Evolutionary conservation across 2,329 filamentous ascomycete genomes (phyloP), one percentile per base, ranked within the genome.

Genomic region (Claviceps sorghi): DNA sequence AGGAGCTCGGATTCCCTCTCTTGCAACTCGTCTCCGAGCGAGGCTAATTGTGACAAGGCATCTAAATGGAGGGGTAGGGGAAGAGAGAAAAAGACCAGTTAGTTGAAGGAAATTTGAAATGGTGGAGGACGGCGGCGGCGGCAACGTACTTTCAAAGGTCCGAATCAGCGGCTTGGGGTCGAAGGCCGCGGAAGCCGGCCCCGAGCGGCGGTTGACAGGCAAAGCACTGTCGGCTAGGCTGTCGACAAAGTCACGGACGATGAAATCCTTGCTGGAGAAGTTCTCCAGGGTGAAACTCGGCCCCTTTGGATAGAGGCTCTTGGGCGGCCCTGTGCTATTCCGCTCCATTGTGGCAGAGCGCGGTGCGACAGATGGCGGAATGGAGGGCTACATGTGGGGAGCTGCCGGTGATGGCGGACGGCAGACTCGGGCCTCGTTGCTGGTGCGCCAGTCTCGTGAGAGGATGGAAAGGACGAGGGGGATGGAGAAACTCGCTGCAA

Each of bases 201-300:
- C 82, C 15, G 90, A 96, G 54, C 87, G 84, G 51, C 93, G 86
- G 62, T 83, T 86, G 22, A 77, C 74, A n/a, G 87, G 83, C 38
- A 88, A 79, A 22, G 88, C 86, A 59, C 77, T 86, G 57, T 97
- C 90, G 49, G 91, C 93, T 53, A 98, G 82, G 50, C 84, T 81
- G 66, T 98, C 94, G 61, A 98, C 84, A 65, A 98, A 98, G 71
- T 98, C 93, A 63, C 95, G 89, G 58, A 97, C 91, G 57, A 97
- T 96, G 64, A 97, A 98, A 70, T 97, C 93, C 62, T 86, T 86
- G 65, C 77, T 86, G 53, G 87, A 87, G 69, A 90, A 88, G 70
- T 90, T 89, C 45, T 95, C 88, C 55, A 97, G 76, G 10, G 82
- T 88, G 72, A 96, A 96, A 66, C 78, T 84, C 55, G 88, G 87